Conservation (phyloP, 1,139 yeast species). For the Geotrichum bryndzae region DNA sequence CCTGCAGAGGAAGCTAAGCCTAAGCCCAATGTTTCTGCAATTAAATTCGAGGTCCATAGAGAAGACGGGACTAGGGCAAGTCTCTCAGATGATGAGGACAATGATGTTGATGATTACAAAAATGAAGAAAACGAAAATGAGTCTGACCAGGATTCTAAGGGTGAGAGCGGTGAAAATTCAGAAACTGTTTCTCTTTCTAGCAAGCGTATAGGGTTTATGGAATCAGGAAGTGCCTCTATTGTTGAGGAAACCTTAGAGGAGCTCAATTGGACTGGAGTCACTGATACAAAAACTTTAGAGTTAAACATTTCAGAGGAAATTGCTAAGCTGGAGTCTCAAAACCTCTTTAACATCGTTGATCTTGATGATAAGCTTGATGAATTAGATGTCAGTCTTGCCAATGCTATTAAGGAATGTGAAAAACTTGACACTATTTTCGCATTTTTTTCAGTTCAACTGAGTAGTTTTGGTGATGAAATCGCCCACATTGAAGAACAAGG, state of each 20-base stretch:
- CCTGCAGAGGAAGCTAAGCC: conserved; percentile 1
- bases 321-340: conserved; percentile 45
- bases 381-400: conserved; percentile 40
- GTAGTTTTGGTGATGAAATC: conserved; percentile 61
- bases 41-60: conserved; percentile 2
- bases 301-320: conserved; percentile 51
- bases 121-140: not conserved
- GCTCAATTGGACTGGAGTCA: conserved; percentile 64
- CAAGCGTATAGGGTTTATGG: conserved; percentile 9
- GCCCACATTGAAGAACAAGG: conserved; percentile 68
- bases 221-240: conserved; percentile 24
- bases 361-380: conserved; percentile 42
- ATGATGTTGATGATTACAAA: not conserved
- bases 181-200: not conserved
- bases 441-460: conserved; percentile 52
- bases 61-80: not conserved
- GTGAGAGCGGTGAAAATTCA: not conserved
- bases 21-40: conserved; percentile 2
- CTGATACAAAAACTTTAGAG: conserved; percentile 53
- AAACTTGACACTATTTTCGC: conserved; percentile 52
- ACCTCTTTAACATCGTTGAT: conserved; percentile 45
- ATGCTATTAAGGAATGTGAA: conserved; percentile 58
- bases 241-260: conserved; percentile 69
- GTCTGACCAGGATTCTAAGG: not conserved
- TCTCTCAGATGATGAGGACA: not conserved